Conservation (phyloP, 73 alveolate genomes). For the Halteria grandinella region DNA sequence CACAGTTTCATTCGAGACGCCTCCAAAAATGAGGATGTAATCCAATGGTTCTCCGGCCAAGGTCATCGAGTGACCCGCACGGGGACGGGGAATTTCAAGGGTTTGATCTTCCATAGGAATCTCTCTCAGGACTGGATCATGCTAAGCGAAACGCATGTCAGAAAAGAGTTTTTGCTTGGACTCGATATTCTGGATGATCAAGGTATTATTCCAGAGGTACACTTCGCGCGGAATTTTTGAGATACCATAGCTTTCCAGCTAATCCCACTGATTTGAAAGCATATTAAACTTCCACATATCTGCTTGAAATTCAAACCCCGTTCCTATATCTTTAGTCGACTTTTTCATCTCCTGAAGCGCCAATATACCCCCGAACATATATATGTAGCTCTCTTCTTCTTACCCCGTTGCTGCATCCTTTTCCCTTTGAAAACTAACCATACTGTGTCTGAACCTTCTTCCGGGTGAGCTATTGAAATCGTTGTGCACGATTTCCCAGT, state of each 20-base stretch:
- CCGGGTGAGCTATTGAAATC: slow-evolving; percentile 48
- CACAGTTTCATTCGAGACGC: slow-evolving; percentile 12
- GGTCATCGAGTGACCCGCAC: slow-evolving; percentile 73
- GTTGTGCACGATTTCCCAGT: slow-evolving; percentile 28
- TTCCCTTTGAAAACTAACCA: slow-evolving; percentile 47
- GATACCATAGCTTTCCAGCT: slow-evolving; percentile 30
- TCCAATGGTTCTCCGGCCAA: slow-evolving; percentile 68
- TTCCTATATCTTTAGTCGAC: background rate
- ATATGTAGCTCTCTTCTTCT: slow-evolving; percentile 20
- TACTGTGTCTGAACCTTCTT: slow-evolving; percentile 59
- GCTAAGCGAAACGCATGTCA: background rate
- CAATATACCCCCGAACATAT: slow-evolving; percentile 68
- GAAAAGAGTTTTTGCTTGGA: slow-evolving; percentile 5
- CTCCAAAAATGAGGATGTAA: slow-evolving; percentile 68
- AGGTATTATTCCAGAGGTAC: slow-evolving; percentile 38
- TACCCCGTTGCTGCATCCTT: slow-evolving; percentile 32
- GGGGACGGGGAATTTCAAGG: slow-evolving; percentile 41
- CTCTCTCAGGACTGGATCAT: background rate
- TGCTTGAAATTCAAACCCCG: slow-evolving; percentile 44
- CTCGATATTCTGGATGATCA: background rate
- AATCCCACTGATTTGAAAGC: slow-evolving; percentile 60
- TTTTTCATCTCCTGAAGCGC: slow-evolving; percentile 1
- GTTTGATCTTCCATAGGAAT: background rate
- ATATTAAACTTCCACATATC: slow-evolving; percentile 71
- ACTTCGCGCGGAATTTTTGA: slow-evolving; percentile 33